Evolutionary conservation across 768 basidiomycete genomes (phyloP), one percentile per base, ranked within the genome.

Genomic region (Agaricus subrufescens): DNA sequence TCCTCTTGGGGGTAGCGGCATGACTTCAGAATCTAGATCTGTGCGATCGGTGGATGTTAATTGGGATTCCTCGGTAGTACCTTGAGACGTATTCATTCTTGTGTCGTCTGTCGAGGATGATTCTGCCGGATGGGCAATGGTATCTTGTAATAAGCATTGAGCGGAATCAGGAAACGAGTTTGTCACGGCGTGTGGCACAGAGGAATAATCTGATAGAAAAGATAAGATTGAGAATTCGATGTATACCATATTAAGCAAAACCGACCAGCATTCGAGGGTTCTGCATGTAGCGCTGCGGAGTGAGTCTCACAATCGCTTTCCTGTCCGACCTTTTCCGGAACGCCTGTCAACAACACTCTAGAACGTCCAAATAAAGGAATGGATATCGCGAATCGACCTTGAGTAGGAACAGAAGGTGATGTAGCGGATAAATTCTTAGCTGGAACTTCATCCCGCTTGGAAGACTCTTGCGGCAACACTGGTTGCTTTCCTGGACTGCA

Each of bases 321-420:
- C 44, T 52, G 34, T 26, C 38, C 50, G 15, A 52, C 55, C 8
- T 23, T 50, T 25, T 57, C 50, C 25, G 50, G 4, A 15, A 52
- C 52, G 4, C 19, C 38, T 23, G 46, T 59, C 40, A 58, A 39
- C n/a, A 58, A 48, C 25, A 56, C 56, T 51, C 59, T 63, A 14
- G 59, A 31, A 43, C 62, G 27, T n/a, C 66, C 64, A 26, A 65
- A 50, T 27, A 67, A 56, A 19, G 65, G 65, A 6, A 66, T 46
- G 19, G 54, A 53, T 15, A 66, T 38, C 9, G 53, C 52, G 40
- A 65, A 65, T n/a, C 62, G 48, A 25, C 51, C 53, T n/a, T 52
- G 55, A 5, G 58, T 39, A 14, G 44, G 3, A 46, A 44, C 1
- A n/a, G 42, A n/a, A 3, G 47, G 46, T 15, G 46, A 50, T n/a